Percentiles rank a stretch among this genome's conserved stretches.
Conservation (phyloP, 2,329 filamentous ascomycete species). For the Leptographium galeiforme region DNA sequence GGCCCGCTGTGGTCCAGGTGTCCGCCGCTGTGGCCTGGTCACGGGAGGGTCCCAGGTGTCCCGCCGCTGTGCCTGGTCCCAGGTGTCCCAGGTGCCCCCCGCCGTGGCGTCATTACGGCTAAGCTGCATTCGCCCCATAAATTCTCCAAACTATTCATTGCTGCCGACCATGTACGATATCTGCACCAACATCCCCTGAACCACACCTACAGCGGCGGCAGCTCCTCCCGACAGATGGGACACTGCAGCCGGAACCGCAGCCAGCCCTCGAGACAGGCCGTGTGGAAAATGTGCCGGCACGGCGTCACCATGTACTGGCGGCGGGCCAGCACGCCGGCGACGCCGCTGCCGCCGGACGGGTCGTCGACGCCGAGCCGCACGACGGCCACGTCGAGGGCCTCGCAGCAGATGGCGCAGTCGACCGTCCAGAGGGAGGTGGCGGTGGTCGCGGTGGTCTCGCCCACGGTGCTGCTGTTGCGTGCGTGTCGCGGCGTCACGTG, state of each 20-base stretch:
- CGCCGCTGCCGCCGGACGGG: constrained; percentile 32
- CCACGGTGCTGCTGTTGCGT: constrained; percentile 12
- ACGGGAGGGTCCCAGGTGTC: too few species aligned
- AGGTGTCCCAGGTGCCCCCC: too few species aligned
- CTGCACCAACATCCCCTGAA: not conserved
- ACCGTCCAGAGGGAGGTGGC: constrained; percentile 37
- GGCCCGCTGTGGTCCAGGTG: too few species aligned
- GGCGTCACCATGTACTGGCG: constrained; percentile 94
- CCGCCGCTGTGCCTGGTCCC: too few species aligned
- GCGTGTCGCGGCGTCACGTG: constrained; percentile 1
- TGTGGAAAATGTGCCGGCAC: constrained; percentile 93
- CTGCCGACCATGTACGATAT: too few species aligned
- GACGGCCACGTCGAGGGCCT: constrained; percentile 79
- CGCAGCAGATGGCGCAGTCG: constrained; percentile 92
- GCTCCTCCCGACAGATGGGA: constrained; percentile 81
- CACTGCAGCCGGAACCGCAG: constrained; percentile 89
- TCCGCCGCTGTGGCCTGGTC: too few species aligned
- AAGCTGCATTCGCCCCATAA: too few species aligned
- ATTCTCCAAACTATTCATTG: too few species aligned
- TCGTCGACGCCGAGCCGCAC: constrained; percentile 45
- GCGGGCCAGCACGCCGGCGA: constrained; percentile 60
- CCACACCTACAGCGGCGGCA: constrained; percentile 59
- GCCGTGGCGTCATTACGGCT: too few species aligned
- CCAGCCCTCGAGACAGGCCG: constrained; percentile 83
- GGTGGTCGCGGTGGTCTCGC: constrained; percentile 18